Base-by-base conservation (phyloP, 371 early-diverging fungal species). In the Thermomucor indicae-seudaticae region DNA sequence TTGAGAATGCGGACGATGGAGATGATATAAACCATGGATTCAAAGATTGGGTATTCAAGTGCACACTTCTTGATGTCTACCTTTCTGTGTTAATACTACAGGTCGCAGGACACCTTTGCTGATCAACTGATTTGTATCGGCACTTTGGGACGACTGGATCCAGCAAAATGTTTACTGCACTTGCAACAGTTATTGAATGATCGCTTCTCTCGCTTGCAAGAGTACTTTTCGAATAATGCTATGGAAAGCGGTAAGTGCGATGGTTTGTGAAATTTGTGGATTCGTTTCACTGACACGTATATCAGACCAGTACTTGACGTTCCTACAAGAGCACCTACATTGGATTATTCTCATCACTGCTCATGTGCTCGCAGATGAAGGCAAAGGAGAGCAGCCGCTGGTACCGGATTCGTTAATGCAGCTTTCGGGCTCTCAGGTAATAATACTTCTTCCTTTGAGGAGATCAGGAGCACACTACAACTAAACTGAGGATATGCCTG, bases 41-140 rank as follows among this genome's bases (percentile, higher is more conserved):
- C 43, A 85, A 82, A 49, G 90, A 86, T 48, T 77, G 82, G 78
- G 78, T 75, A n/a, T n/a, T n/a, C n/a, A 64, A 51, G 60, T 25
- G 20, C 27, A 14, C 39, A n/a, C n/a, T n/a, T n/a, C n/a, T n/a
- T n/a, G n/a, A n/a, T n/a, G n/a, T n/a, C n/a, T n/a, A n/a, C n/a
- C n/a, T n/a, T n/a, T n/a, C n/a, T n/a, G n/a, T n/a, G n/a, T n/a
- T n/a, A n/a, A 28, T 31, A 34, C 17, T 51, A 22, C 19, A 20
- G 31, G 4, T 16, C 1, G 14, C 54, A 79, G 76, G 86, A 86
- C 31, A 67, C 83, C 6, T 91, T 80, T 62, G 83, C 69, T 0
- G 91, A 91, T 60, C 91, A 91, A 55, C 64, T 91, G 44, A 67
- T 83, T 2, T 71, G 81, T 40, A 82, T 88, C 47, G 80, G 84